phyloP scores from a whole-genome alignment of 208 protist species.

The Porcisia deanei region DNA sequence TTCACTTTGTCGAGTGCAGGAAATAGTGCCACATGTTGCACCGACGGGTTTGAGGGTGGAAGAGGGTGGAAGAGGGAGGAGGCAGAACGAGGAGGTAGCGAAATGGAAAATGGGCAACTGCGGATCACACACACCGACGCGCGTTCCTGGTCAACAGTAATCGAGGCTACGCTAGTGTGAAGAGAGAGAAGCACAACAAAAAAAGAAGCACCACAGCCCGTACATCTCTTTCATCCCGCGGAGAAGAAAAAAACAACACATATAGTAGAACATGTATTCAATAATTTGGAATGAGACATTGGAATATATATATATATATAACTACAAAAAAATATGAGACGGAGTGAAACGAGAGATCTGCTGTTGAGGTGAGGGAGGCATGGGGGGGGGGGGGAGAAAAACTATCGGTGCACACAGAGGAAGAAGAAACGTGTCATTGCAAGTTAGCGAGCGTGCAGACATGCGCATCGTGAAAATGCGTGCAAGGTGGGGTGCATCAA shows the following conservation, averaged over 20 bases:
- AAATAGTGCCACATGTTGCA: no score
- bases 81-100: no score
- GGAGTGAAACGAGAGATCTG: not conserved
- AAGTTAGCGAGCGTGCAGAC: not conserved
- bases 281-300: not conserved
- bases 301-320: not conserved
- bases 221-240: no score
- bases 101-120: no score
- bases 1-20: no score
- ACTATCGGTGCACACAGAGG: not conserved
- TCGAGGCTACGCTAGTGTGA: no score
- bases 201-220: no score
- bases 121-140: no score
- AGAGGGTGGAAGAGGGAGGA: no score
- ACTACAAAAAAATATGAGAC: not conserved
- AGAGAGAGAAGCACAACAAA: no score
- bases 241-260: not conserved
- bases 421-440: not conserved
- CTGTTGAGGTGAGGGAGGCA: not conserved
- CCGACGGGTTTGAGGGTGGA: no score
- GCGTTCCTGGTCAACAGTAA: no score
- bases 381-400: not conserved
- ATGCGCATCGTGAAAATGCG: not conserved
- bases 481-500: not conserved
- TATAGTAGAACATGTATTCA: not conserved